phyloP scores from a whole-genome alignment of 106 monocot species.

The Dioscorea alata region DNA sequence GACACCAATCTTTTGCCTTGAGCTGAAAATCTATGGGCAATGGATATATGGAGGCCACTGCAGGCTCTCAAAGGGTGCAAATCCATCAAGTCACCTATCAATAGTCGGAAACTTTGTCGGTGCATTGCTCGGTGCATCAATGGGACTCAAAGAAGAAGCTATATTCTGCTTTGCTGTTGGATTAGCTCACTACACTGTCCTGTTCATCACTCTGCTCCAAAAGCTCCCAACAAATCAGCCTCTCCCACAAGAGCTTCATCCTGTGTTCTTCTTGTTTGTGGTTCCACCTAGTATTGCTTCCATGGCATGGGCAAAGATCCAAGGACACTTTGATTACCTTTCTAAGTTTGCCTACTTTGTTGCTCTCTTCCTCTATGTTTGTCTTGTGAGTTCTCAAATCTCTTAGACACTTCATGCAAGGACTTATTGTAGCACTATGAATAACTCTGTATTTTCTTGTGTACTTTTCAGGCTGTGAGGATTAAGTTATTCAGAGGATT shows the following conservation, averaged over 20 bases:
- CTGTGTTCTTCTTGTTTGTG: constrained; percentile 13
- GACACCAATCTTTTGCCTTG: constrained; percentile 16
- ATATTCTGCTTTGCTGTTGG: constrained; percentile 19
- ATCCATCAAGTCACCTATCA: constrained; percentile 4
- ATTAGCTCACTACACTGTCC: constrained; percentile 14
- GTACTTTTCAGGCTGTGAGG: constrained; percentile 2
- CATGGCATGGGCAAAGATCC: constrained; percentile 15
- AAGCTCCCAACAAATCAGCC: constrained; percentile 18
- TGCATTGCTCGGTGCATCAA: constrained; percentile 9
- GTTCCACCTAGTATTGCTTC: constrained; percentile 15
- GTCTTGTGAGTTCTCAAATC: constrained; percentile 15
- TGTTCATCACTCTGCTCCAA: constrained; percentile 21
- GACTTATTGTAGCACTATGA: too few relatives aligned
- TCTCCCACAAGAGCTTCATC: constrained; percentile 24
- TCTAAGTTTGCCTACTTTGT: constrained; percentile 16
- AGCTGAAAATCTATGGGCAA: constrained; percentile 18
- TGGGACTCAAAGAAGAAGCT: constrained; percentile 7
- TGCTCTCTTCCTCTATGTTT: constrained; percentile 19
- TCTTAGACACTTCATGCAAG: not conserved
- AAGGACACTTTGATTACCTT: constrained; percentile 4
- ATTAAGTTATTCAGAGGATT: constrained; percentile 7
- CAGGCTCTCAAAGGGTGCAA: constrained; percentile 17
- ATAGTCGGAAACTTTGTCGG: constrained; percentile 6
- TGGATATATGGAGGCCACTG: constrained; percentile 17
- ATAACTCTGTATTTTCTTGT: not conserved